Percentiles rank a stretch among this genome's conserved stretches.
Conservation (phyloP, 768 basidiomycete genomes). For the Mycena haematopus region DNA sequence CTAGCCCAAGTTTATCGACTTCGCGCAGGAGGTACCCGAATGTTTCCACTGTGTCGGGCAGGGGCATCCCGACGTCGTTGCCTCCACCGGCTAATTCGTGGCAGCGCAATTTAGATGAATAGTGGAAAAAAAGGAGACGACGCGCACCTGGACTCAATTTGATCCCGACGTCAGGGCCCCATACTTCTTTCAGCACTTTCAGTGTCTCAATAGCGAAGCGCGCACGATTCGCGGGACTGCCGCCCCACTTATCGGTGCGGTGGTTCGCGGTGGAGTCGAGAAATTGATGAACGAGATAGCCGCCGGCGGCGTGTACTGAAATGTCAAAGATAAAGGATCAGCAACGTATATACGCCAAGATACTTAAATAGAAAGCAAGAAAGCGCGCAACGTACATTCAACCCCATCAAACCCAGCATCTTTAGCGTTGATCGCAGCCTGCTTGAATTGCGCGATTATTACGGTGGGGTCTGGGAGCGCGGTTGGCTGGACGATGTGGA, state of each 20-base stretch:
- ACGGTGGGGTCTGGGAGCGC: conserved; percentile 17
- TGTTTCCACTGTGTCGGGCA: conserved; percentile 34
- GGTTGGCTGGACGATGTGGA: conserved; percentile 10
- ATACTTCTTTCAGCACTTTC: conserved; percentile 37
- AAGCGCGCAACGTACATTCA: conserved; percentile 43
- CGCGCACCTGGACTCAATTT: conserved; percentile 40
- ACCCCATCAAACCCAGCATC: conserved; percentile 42
- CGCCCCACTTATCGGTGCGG: conserved; percentile 48
- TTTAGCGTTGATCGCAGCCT: conserved; percentile 25
- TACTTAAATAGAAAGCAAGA: no score
- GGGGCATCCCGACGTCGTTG: conserved; percentile 31
- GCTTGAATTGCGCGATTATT: conserved; percentile 23
- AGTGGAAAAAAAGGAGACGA: background rate
- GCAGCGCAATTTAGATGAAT: conserved; percentile 23
- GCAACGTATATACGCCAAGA: no score
- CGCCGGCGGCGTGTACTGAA: conserved; percentile 53
- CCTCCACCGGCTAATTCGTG: conserved; percentile 21
- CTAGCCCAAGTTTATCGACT: conserved; percentile 24
- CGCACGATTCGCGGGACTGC: conserved; percentile 45
- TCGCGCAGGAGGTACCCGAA: conserved; percentile 33
- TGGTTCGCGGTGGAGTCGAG: conserved; percentile 40
- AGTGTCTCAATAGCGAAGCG: conserved; percentile 45
- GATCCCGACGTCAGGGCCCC: conserved; percentile 40
- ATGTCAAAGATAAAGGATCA: background rate
- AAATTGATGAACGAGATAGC: conserved; percentile 42